Percentiles rank a stretch among this genome's conserved stretches.
Evolutionary conservation across 495 filamentous ascomycete species (phyloP).

Genomic region (Neurospora sp.): DNA sequence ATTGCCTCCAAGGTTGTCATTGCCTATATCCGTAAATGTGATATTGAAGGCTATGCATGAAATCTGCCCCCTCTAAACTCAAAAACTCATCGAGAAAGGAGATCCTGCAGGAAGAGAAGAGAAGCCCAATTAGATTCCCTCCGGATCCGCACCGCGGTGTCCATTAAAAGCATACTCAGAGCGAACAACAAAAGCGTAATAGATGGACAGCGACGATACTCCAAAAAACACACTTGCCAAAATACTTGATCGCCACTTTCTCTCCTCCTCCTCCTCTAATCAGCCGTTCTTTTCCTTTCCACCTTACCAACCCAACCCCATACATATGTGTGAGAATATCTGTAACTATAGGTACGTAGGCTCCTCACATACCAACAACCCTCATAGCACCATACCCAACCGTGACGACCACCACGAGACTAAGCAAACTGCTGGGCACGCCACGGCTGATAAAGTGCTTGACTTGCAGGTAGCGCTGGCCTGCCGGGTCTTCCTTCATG

Average conservation of each 20-base stretch:
- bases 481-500: slow-evolving; percentile 94
- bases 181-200: not conserved
- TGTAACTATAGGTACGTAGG: not conserved
- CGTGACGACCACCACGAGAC: slow-evolving; percentile 73
- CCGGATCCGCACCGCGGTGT: not conserved
- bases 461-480: slow-evolving; percentile 83
- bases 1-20: not conserved
- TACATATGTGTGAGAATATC: not conserved
- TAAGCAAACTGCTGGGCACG: slow-evolving; percentile 73
- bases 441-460: slow-evolving; percentile 90
- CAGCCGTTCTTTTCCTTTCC: slow-evolving; percentile 1
- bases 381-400: slow-evolving; percentile 83
- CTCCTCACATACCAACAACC: slow-evolving; percentile 55
- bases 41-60: not conserved
- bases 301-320: not conserved
- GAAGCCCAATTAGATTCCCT: not conserved
- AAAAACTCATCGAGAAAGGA: not conserved
- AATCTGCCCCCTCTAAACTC: not conserved
- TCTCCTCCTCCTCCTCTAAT: not conserved
- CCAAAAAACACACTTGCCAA: not conserved
- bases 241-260: not conserved
- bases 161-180: not conserved
- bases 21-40: not conserved
- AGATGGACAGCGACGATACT: not conserved
- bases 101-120: not conserved